phyloP scores from a whole-genome alignment of 2,329 filamentous ascomycete genomes.

The Stachybotrys elegans region DNA sequence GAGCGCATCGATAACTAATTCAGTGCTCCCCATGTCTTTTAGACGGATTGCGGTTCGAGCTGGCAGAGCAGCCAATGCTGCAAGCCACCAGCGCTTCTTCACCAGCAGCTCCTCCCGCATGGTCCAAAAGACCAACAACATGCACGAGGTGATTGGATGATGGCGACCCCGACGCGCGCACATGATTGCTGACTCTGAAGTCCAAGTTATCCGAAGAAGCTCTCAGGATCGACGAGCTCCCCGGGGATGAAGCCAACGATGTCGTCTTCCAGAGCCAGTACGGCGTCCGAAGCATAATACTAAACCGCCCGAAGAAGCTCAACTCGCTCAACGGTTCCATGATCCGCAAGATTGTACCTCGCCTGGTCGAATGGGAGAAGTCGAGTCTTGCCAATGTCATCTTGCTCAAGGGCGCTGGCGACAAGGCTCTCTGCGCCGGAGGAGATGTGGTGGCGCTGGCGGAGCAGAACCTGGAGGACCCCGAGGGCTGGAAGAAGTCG shows the following conservation, averaged over 20 bases:
- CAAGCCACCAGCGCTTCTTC: slow-evolving; percentile 36
- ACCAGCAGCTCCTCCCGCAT: slow-evolving; percentile 46
- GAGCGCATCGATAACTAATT: slow-evolving; percentile 30
- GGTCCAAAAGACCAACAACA: too few species aligned
- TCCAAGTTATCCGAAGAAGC: slow-evolving; percentile 29
- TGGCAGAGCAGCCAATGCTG: slow-evolving; percentile 43
- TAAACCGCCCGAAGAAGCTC: slow-evolving; percentile 87
- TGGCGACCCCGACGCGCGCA: slow-evolving; percentile 22
- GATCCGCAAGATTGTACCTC: slow-evolving; percentile 88
- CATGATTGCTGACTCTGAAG: slow-evolving; percentile 8
- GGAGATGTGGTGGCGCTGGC: slow-evolving; percentile 85
- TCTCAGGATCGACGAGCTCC: slow-evolving; percentile 46
- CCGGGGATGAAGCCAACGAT: slow-evolving; percentile 76
- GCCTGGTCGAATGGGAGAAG: slow-evolving; percentile 89
- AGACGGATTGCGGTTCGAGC: slow-evolving; percentile 48
- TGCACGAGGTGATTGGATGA: too few species aligned
- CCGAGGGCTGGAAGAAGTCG: slow-evolving; percentile 68
- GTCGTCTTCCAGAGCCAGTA: slow-evolving; percentile 88
- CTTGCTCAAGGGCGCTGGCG: slow-evolving; percentile 84
- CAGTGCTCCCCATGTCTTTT: slow-evolving; percentile 55
- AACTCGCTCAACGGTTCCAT: slow-evolving; percentile 93
- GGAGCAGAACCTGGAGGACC: slow-evolving; percentile 61
- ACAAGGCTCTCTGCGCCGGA: slow-evolving; percentile 84
- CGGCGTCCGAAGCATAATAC: slow-evolving; percentile 84
- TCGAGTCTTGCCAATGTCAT: slow-evolving; percentile 91